Base-by-base conservation (phyloP, 202 grass and related monocot species). In the Schoenoplectus tabernaemontani region DNA sequence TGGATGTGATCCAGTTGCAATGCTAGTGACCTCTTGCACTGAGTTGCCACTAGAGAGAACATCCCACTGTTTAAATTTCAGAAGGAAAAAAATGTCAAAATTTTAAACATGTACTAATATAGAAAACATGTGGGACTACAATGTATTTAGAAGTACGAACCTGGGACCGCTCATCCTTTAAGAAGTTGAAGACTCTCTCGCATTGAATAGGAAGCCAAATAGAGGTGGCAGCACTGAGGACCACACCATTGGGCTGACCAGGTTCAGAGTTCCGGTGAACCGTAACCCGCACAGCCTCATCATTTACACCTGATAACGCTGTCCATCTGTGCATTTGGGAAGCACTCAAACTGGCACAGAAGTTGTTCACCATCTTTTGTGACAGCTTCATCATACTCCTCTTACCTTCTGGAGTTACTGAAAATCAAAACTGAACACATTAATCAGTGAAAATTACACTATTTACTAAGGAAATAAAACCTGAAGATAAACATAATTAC, bases 331-430 rank as follows among this genome's bases (percentile, higher is more conserved):
- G 90, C 64, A 85, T 22, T 41, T 87, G 84, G 28, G 92, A 91
- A 19, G 88, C 85, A 56, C 81, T 88, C 26, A 99, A 87, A 78
- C 88, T 85, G 10, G 50, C 87, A 64, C 92, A 96, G 80, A 99
- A 99, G 76, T 82, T 83, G 81, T 75, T 61, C 76, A 99, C 87
- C 92, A 99, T 91, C 53, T 90, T 85, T 79, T 96, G 96, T 12
- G 92, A 87, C 60, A 99, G 89, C 90, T 85, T 92, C 96, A 93
- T 96, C 88, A 93, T 93, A 82, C 96, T 88, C 20, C 87, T 72
- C 86, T 86, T 88, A n/a, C 92, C 92, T 57, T 99, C 92, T 11
- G 88, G 64, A 4, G 90, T 90, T 89, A 85, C 41, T 59, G 33
- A 78, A 78, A 59, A 78, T 41, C 8, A 85, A 69, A 57, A 47